Base-by-base conservation (phyloP, 768 basidiomycete species). In the Pleurotus eryngii region DNA sequence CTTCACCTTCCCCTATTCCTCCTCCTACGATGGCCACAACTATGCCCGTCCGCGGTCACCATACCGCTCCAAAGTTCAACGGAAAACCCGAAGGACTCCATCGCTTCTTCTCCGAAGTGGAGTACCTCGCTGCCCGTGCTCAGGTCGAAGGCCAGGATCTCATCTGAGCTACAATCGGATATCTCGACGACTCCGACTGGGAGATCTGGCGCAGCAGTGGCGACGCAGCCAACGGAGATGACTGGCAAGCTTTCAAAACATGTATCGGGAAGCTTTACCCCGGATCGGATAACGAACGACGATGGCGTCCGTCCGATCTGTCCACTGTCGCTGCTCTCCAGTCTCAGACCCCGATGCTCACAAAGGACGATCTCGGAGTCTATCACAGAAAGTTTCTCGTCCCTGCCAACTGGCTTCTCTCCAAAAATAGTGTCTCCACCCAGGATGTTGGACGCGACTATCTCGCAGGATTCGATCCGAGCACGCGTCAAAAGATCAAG, bases 391-490 rank as follows among this genome's bases (percentile, higher is more conserved):
- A 64, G 5, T 70, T 69, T 50, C 11, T 56, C 0, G 53, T 46
- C 20, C 58, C 69, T 1, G 54, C 67, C 0, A 49, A 30, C 1
- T 67, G 62, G 42, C 62, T 71, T 3, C 59, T 64, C 11, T 9
- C 2, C 18, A 62, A 65, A 38, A 17, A 56, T 1, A 55, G 53
- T 4, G 51, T 68, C 2, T 62, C 61, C 3, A 42, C 55, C 2
- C 42, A 59, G 3, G 69, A 71, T 14, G 65, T 61, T 18, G 58
- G 62, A 18, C 60, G 64, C 2, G 58, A 63, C 5, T 70, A 65
- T 51, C 12, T 62, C 18, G 49, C 50, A 5, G 61, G 58, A 0
- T 59, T 68, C 26, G 46, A 55, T 12, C 56, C 59, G 1, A 18
- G 51, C 2, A 47, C 66, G 22, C 45, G 46, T 54, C 20, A 11